A percentile compares a stretch with the other conserved stretches of the same genome.
These are phyloP conservation scores for Arthrinium puccinioides DNA, from an alignment of 2,329 filamentous ascomycete genomes.

Conservation along the genomic window DNA sequence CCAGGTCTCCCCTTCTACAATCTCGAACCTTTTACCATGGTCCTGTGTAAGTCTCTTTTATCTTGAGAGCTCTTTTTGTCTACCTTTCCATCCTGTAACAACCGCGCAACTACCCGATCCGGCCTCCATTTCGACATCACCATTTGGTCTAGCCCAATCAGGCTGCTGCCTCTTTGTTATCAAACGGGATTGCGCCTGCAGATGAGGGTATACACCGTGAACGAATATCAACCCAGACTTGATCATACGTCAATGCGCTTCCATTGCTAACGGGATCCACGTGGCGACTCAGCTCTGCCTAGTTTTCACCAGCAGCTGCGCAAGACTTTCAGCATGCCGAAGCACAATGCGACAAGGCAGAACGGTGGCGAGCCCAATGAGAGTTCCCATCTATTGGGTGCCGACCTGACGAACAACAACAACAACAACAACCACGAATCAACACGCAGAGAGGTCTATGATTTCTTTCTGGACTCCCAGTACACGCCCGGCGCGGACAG, in stretches of 20 bases:
- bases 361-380: constrained; percentile 18
- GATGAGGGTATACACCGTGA: no score
- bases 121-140: no score
- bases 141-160: no score
- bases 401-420: neutral
- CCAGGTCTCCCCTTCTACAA: no score
- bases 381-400: constrained; percentile 16
- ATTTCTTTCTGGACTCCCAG: constrained; percentile 42
- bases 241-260: constrained; percentile 1
- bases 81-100: no score
- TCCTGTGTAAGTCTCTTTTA: no score
- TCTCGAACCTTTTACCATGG: no score
- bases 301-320: constrained; percentile 17
- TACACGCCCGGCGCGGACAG: constrained; percentile 46
- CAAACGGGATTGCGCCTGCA: no score
- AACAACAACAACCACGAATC: constrained; percentile 7
- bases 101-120: no score
- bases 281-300: constrained; percentile 5
- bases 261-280: neutral
- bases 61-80: no score
- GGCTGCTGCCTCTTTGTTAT: no score
- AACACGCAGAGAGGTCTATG: constrained; percentile 19
- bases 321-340: constrained; percentile 4
- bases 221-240: no score
- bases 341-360: neutral